These are phyloP conservation scores for Neonothopanus nambi DNA, from an alignment of 1,284 basidiomycete genomes.

Conservation along the genomic window DNA sequence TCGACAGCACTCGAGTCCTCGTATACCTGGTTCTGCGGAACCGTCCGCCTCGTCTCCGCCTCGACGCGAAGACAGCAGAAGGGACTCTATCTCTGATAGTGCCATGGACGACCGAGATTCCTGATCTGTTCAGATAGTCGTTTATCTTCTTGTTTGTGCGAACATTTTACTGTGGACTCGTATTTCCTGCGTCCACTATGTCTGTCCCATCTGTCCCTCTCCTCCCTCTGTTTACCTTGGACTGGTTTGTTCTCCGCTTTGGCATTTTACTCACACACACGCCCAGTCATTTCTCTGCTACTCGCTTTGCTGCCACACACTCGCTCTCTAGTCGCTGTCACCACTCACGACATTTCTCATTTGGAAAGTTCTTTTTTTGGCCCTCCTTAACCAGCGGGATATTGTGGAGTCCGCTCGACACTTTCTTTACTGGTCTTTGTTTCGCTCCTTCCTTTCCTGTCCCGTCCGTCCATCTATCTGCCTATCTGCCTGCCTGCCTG, in stretches of 20 bases:
- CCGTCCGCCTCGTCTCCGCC: slow-evolving; percentile 15
- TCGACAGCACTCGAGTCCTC: slow-evolving; percentile 25
- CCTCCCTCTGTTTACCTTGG: too few species aligned
- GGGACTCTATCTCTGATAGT: slow-evolving; percentile 36
- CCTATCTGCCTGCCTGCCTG: slow-evolving; percentile 3
- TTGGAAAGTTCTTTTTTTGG: slow-evolving; percentile 14
- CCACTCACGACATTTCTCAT: slow-evolving; percentile 9
- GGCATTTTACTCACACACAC: slow-evolving; percentile 9
- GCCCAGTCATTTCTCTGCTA: not conserved
- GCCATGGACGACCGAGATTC: slow-evolving; percentile 30
- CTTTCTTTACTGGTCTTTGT: not conserved
- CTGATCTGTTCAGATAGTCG: slow-evolving; percentile 7
- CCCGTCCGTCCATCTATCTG: too few species aligned
- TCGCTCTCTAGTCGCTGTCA: slow-evolving; percentile 7
- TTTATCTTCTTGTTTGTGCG: not conserved
- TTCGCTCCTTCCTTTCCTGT: slow-evolving; percentile 5
- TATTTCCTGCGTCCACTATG: too few species aligned
- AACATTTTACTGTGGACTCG: too few species aligned
- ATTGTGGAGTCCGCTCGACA: too few species aligned
- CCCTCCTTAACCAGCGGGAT: slow-evolving; percentile 16
- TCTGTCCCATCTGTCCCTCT: too few species aligned
- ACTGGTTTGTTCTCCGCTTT: slow-evolving; percentile 8
- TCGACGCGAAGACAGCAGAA: slow-evolving; percentile 28
- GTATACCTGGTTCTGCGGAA: slow-evolving; percentile 13
- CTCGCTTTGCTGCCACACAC: too few species aligned